phyloP scores from a whole-genome alignment of 2,329 filamentous ascomycete genomes.

The Helotiales sp. region DNA sequence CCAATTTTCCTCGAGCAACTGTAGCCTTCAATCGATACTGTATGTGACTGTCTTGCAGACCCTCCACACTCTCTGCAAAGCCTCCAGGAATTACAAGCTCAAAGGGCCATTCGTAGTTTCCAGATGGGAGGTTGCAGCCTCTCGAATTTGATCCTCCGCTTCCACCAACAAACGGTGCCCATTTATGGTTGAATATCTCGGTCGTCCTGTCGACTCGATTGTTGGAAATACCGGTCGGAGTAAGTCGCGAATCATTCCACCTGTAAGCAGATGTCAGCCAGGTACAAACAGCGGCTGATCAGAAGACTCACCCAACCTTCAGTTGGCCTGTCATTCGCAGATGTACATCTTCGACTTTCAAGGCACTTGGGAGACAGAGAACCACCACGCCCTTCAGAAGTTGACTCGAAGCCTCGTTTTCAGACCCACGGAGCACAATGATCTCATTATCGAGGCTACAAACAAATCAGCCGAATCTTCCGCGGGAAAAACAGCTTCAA shows the following conservation, averaged over 20 bases:
- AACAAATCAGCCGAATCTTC: slow-evolving; percentile 18
- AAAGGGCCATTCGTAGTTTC: slow-evolving; percentile 86
- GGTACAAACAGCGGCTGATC: neutral
- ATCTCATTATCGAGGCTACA: slow-evolving; percentile 77
- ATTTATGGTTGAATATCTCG: slow-evolving; percentile 70
- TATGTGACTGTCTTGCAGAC: slow-evolving; percentile 82
- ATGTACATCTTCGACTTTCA: slow-evolving; percentile 75
- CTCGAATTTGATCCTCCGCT: slow-evolving; percentile 52
- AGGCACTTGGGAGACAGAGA: slow-evolving; percentile 70
- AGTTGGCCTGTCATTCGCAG: slow-evolving; percentile 73
- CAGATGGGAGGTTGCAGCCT: slow-evolving; percentile 66
- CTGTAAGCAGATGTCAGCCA: slow-evolving; percentile 41
- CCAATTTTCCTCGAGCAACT: slow-evolving; percentile 83
- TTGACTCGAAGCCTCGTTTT: slow-evolving; percentile 77
- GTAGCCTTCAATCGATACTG: slow-evolving; percentile 92
- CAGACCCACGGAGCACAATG: slow-evolving; percentile 76
- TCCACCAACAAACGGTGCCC: slow-evolving; percentile 67
- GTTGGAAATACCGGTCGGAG: slow-evolving; percentile 62
- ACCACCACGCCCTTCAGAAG: slow-evolving; percentile 75
- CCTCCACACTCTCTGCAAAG: slow-evolving; percentile 87
- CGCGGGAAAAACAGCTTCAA: slow-evolving; percentile 9
- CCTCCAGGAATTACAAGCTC: slow-evolving; percentile 73
- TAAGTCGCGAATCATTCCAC: slow-evolving; percentile 58
- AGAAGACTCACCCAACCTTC: slow-evolving; percentile 65
- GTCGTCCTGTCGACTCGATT: slow-evolving; percentile 63